Percentiles rank a stretch among this genome's conserved stretches.
These are phyloP conservation scores for Trametes gibbosa DNA, from an alignment of 768 basidiomycete genomes.

Conservation along the genomic window DNA sequence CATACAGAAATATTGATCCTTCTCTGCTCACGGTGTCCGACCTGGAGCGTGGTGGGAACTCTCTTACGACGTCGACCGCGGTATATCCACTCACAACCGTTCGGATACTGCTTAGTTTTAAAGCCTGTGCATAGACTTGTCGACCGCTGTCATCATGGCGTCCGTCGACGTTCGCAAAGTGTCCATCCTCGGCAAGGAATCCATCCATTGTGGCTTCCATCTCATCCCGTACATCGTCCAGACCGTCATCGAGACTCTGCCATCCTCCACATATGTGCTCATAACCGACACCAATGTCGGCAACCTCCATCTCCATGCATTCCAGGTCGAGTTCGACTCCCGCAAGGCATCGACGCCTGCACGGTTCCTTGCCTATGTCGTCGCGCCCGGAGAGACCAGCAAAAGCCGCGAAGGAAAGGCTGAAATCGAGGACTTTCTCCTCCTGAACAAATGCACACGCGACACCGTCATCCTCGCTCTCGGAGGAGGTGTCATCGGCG, in stretches of 20 bases:
- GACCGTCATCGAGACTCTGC: constrained; percentile 67
- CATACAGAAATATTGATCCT: not conserved
- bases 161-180: constrained; percentile 67
- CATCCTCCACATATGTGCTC: constrained; percentile 86
- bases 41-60: not conserved
- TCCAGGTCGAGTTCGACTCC: constrained; percentile 62
- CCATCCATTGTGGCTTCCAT: constrained; percentile 94
- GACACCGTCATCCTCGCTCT: constrained; percentile 92
- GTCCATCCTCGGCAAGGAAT: constrained; percentile 78
- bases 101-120: not conserved
- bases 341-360: constrained; percentile 35
- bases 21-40: not conserved
- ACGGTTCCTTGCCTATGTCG: constrained; percentile 73
- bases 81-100: not conserved
- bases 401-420: constrained; percentile 93
- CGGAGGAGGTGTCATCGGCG: constrained; percentile 96
- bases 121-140: not conserved
- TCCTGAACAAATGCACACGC: constrained; percentile 84
- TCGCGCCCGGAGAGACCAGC: constrained; percentile 89
- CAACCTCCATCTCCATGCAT: constrained; percentile 65
- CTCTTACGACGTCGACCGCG: not conserved
- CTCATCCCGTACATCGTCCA: constrained; percentile 80
- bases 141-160: not conserved
- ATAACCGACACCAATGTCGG: constrained; percentile 93
- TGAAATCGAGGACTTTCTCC: constrained; percentile 88